Percentiles rank a stretch among this genome's conserved stretches.
Conservation (phyloP, 2,329 filamentous ascomycete genomes). For the Aspergillus novoparasiticus region DNA sequence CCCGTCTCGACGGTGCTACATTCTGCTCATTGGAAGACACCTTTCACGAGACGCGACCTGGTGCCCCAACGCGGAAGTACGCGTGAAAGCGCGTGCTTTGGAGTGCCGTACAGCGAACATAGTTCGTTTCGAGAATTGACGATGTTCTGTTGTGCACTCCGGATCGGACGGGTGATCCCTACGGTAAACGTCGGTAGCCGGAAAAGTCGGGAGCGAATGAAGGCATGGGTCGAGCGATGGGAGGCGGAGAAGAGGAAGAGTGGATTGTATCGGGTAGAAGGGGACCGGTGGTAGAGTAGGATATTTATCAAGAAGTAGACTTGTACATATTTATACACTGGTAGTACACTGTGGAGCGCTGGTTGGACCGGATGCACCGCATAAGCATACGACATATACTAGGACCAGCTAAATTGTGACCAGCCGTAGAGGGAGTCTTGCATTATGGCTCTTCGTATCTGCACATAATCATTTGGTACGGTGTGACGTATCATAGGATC, state of each 20-base stretch:
- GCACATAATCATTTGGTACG: background rate
- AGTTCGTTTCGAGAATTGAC: conserved; percentile 92
- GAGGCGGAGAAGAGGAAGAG: conserved; percentile 63
- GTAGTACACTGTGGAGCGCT: background rate
- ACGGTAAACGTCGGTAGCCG: conserved; percentile 82
- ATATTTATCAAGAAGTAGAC: background rate
- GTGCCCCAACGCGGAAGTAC: conserved; percentile 82
- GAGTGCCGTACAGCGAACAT: conserved; percentile 94
- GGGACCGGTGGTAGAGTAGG: conserved; percentile 22
- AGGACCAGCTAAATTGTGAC: too few relatives aligned
- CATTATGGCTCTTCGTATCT: background rate
- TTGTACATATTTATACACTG: background rate
- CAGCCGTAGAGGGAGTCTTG: too few relatives aligned
- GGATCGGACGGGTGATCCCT: conserved; percentile 87
- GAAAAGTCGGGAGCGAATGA: conserved; percentile 67
- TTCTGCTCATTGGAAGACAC: conserved; percentile 72
- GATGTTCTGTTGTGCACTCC: conserved; percentile 84
- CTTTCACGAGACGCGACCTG: conserved; percentile 72
- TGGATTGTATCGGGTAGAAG: conserved; percentile 56
- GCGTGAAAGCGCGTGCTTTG: conserved; percentile 80
- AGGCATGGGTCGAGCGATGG: conserved; percentile 67
- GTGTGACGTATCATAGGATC: background rate
- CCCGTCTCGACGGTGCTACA: conserved; percentile 66
- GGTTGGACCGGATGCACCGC: too few relatives aligned
- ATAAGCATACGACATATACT: too few relatives aligned